A percentile compares a stretch with the other conserved stretches of the same genome.
Conservation (phyloP, 768 basidiomycete genomes). For the Termitomyces heimii region DNA sequence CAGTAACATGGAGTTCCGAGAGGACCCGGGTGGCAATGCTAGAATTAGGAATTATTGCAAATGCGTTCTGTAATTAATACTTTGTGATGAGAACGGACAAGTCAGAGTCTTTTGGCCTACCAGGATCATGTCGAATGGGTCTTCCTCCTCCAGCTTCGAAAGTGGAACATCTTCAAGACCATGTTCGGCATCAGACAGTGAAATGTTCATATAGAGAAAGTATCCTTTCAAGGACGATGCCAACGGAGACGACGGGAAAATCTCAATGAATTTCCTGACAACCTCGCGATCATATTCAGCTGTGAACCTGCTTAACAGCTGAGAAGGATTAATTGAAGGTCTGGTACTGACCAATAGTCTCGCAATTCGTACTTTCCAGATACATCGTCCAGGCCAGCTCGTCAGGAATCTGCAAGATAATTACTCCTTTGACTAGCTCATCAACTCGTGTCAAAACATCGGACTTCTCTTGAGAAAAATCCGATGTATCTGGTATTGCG, state of each 20-base stretch:
- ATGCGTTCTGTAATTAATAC: slow-evolving; percentile 41
- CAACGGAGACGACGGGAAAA: slow-evolving; percentile 61
- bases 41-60: slow-evolving; percentile 43
- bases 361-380: slow-evolving; percentile 69
- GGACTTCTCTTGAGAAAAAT: slow-evolving; percentile 33
- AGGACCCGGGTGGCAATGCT: slow-evolving; percentile 64
- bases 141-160: slow-evolving; percentile 37
- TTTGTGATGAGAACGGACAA: not conserved
- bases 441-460: slow-evolving; percentile 58
- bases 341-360: slow-evolving; percentile 50
- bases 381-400: slow-evolving; percentile 78
- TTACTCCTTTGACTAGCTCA: slow-evolving; percentile 64
- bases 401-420: slow-evolving; percentile 72
- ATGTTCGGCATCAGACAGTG: slow-evolving; percentile 28
- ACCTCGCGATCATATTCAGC: slow-evolving; percentile 55
- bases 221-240: slow-evolving; percentile 60
- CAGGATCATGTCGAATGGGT: slow-evolving; percentile 55
- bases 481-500: slow-evolving; percentile 42
- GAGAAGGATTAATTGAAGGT: slow-evolving; percentile 1
- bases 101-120: slow-evolving; percentile 34
- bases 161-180: slow-evolving; percentile 26
- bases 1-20: slow-evolving; percentile 57
- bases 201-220: slow-evolving; percentile 52
- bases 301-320: slow-evolving; percentile 18
- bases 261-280: slow-evolving; percentile 51